Base-by-base conservation (phyloP, 1,284 basidiomycete genomes). In the Ganoderma sp. region DNA sequence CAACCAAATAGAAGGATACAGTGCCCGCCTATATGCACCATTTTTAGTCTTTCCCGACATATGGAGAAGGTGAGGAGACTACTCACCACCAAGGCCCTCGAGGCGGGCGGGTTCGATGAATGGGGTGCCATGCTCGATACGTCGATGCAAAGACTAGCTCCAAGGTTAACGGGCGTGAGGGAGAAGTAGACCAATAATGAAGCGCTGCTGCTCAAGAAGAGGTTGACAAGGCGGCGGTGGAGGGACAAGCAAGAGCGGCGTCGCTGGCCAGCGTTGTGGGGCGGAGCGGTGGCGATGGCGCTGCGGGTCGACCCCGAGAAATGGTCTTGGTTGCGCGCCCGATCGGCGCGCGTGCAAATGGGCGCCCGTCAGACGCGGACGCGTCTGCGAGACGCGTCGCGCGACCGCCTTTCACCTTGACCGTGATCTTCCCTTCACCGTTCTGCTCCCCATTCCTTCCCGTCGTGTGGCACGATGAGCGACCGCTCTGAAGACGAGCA, bases 1-100 rank as follows among this genome's bases (percentile, higher is more conserved):
- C 92, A n/a, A 93, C 86, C 58, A 94, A 84, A 76, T 94, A 94
- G 80, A 94, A 94, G 37, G 84, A 77, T 10, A 93, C 90, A 5
- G 91, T 91, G 43, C 85, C 89, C 54, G 78, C 83, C 90, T 92
- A 59, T 28, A 58, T 63, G 58, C 22, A 28, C 37, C 48, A 41
- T 48, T 45, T 34, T 56, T 41, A 25, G 54, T 50, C 28, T 37
- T 28, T 60, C 52, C 15, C 43, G 65, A 43, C 37, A 43, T 28
- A 10, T 12, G 22, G n/a, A 28, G 28, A 41, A 9, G 58, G 37
- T 7, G 25, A 25, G 54, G 28, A 6, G 37, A 52, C 14, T 48
- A 68, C 74, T 70, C 60, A 75, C 74, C 61, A 75, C 74, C 45
- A 75, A 63, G 48, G 71, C 70, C 67, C 74, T 71, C n/a, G 72